Base-by-base conservation (phyloP, 2,329 filamentous ascomycete genomes). In the Phoma sp. region DNA sequence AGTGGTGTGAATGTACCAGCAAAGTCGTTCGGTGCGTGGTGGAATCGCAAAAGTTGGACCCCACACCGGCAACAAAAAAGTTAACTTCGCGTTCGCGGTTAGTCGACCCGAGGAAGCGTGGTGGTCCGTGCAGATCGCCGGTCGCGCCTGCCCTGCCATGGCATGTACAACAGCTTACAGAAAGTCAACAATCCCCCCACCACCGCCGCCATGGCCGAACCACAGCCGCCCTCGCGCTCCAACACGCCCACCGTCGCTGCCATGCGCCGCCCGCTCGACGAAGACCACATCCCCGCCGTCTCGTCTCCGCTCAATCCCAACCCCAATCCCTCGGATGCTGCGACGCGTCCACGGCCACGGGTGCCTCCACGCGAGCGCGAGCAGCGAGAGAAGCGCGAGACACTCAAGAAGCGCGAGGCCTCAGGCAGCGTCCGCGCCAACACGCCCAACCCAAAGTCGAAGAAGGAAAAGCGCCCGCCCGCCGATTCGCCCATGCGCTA, bases 291-390 rank as follows among this genome's bases (percentile, higher is more conserved):
- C 57, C 89, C 90, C 4, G 82, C 86, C 12, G 81, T 92, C 2
- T 86, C 89, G 2, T 93, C 90, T 10, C 89, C 89, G 25, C 83
- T 93, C 58, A 92, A 92, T 65, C 81, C 82, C 56, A 85, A 79
- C 78, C 81, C 82, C 25, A 47, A 38, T 39, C 33, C 25, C 59
- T 4, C 32, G 15, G 84, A 79, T 80, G 32, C 63, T 13, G 68
- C 70, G 19, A 62, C 70, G 48, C 74, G 84, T 24, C 76, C 78
- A 24, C 76, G 81, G 4, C 72, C 76, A 6, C 68, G 69, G 57
- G 63, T 71, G 53, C 71, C 75, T 4, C 73, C 71, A 39, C 72
- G 69, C 21, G 71, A 74, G 69, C 78, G 72, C 47, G 74, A 76
- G 70, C 79, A 78, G 63, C 73, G 81, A 37, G 81, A 83, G 60